Evolutionary conservation across 2,329 filamentous ascomycete species (phyloP).

Genomic region (Rhynchosporium graminicola): DNA sequence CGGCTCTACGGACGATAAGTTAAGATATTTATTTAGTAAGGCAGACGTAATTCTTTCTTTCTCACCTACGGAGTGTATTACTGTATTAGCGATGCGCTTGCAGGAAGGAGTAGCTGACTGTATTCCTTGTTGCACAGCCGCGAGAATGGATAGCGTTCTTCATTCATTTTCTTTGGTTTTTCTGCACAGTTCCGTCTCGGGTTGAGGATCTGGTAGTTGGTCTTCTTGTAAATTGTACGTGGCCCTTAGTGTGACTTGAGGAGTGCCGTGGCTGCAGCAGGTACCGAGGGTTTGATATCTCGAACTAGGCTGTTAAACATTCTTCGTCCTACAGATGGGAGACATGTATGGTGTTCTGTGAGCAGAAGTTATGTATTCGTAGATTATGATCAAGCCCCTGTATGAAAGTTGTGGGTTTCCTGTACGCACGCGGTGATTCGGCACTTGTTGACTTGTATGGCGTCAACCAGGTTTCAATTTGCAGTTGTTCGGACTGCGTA

Average conservation of each 20-base stretch:
- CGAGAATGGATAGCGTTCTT: neutral
- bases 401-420: too few species aligned
- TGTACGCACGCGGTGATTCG: too few species aligned
- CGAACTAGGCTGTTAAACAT: neutral
- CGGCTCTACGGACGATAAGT: conserved; percentile 1
- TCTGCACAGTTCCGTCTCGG: neutral
- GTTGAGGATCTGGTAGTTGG: conserved; percentile 5
- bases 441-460: too few species aligned
- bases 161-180: neutral
- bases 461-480: too few species aligned
- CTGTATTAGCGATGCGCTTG: neutral
- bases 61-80: neutral
- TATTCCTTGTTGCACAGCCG: conserved; percentile 9
- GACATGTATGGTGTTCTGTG: too few species aligned
- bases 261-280: neutral
- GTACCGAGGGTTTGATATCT: conserved; percentile 4
- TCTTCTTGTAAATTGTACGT: neutral
- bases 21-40: neutral
- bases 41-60: conserved; percentile 1
- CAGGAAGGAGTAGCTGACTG: conserved; percentile 3
- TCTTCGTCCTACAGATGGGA: neutral
- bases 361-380: too few species aligned
- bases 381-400: too few species aligned
- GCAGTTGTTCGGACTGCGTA: too few species aligned
- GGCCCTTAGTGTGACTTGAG: too few species aligned